Evolutionary conservation across 306 rosid genomes (phyloP).

Genomic region (Pterocarpus santalinus): DNA sequence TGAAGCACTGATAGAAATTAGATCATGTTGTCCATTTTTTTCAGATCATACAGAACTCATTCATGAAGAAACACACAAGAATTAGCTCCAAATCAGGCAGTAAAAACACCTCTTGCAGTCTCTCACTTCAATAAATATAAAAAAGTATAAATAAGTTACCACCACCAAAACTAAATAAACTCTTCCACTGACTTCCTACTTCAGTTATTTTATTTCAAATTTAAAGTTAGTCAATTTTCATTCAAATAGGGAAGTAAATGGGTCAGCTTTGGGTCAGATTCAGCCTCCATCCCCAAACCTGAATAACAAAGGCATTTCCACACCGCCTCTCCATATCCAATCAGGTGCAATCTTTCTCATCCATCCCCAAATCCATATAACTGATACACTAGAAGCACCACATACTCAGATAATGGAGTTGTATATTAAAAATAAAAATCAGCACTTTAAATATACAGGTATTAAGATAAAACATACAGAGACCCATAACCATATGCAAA

Average conservation of each 20-base stretch:
- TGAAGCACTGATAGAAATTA: neutral
- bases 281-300: neutral
- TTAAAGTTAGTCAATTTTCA: neutral
- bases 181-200: no score
- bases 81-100: neutral
- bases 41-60: neutral
- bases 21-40: neutral
- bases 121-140: no score
- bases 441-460: neutral
- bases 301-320: neutral
- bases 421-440: neutral
- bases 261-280: neutral
- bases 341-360: neutral
- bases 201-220: no score
- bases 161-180: neutral
- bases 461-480: neutral
- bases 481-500: slow-evolving; percentile 9
- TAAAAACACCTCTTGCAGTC: neutral
- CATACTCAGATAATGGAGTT: neutral
- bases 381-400: neutral
- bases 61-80: neutral
- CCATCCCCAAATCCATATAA: neutral
- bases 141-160: no score
- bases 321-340: no score
- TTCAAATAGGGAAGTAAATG: neutral